Evolutionary conservation across 148 eudicot species (phyloP).

Genomic region (Fagopyrum esculentum): DNA sequence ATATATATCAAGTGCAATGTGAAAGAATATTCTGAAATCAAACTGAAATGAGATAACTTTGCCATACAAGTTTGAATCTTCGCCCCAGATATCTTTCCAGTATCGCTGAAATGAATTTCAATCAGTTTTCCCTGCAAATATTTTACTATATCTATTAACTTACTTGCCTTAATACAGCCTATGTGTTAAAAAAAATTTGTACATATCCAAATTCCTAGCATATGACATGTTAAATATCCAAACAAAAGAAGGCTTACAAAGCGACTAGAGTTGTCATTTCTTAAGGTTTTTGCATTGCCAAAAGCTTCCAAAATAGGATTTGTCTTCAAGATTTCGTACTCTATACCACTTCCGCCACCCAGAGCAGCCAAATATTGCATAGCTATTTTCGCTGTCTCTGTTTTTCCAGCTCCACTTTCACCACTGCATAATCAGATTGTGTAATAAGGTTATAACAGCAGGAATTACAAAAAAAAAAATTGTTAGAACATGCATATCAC

Average conservation of each 20-base stretch:
- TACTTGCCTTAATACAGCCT: conserved; percentile 6
- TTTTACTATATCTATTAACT: conserved; percentile 12
- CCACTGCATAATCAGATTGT: conserved; percentile 43
- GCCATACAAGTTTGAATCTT: conserved; percentile 93
- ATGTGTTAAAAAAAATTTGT: background rate
- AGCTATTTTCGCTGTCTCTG: conserved; percentile 98
- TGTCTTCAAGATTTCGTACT: conserved; percentile 81
- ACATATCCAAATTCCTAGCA: background rate
- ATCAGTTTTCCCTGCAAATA: conserved; percentile 85
- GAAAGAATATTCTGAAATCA: conserved; percentile 11
- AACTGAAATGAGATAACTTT: conserved; percentile 8
- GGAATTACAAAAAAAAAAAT: background rate
- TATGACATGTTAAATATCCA: background rate
- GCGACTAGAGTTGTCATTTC: conserved; percentile 96
- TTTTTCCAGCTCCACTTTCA: conserved; percentile 98
- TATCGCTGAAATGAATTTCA: conserved; percentile 94
- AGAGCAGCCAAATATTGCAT: conserved; percentile 99
- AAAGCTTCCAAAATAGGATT: conserved; percentile 93
- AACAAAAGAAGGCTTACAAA: conserved; percentile 54
- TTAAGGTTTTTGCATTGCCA: conserved; percentile 94
- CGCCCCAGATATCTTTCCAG: conserved; percentile 97
- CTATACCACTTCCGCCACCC: conserved; percentile 98
- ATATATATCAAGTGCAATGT: background rate
- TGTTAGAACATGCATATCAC: background rate
- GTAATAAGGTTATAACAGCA: background rate